Evolutionary conservation across 495 filamentous ascomycete species (phyloP).

Genomic region (Penicillium subrubescens): DNA sequence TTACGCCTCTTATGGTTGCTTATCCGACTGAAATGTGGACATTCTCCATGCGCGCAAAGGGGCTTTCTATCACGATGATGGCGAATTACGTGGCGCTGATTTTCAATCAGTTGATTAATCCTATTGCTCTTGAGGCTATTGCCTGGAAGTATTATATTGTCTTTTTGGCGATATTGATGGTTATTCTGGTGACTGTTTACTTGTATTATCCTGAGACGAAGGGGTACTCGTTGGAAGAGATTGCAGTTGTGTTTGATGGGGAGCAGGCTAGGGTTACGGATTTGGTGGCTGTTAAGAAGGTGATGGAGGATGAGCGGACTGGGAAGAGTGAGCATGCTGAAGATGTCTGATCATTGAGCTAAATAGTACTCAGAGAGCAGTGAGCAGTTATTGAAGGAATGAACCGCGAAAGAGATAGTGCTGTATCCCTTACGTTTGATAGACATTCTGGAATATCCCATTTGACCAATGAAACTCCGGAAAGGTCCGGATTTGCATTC

Average conservation of each 20-base stretch:
- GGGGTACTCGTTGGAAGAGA: background rate
- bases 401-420: too few relatives aligned
- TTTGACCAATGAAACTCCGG: too few relatives aligned
- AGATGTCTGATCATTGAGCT: background rate
- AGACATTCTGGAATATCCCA: too few relatives aligned
- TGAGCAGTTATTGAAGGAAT: too few relatives aligned
- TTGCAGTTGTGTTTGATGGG: background rate
- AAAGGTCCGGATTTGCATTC: too few relatives aligned
- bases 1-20: slow-evolving; percentile 63
- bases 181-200: slow-evolving; percentile 54
- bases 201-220: background rate
- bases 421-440: too few relatives aligned
- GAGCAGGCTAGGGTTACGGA: background rate
- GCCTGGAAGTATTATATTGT: slow-evolving; percentile 61
- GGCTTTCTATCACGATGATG: slow-evolving; percentile 63
- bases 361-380: too few relatives aligned
- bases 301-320: background rate
- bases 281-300: background rate
- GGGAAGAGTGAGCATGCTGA: background rate
- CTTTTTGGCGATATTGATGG: slow-evolving; percentile 54
- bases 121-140: slow-evolving; percentile 46
- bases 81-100: slow-evolving; percentile 42
- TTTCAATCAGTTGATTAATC: slow-evolving; percentile 57
- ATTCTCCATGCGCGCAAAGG: slow-evolving; percentile 65
- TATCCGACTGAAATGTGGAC: slow-evolving; percentile 67